phyloP scores from a whole-genome alignment of 2,329 filamentous ascomycete genomes.

The Calonectria hawksworthii region DNA sequence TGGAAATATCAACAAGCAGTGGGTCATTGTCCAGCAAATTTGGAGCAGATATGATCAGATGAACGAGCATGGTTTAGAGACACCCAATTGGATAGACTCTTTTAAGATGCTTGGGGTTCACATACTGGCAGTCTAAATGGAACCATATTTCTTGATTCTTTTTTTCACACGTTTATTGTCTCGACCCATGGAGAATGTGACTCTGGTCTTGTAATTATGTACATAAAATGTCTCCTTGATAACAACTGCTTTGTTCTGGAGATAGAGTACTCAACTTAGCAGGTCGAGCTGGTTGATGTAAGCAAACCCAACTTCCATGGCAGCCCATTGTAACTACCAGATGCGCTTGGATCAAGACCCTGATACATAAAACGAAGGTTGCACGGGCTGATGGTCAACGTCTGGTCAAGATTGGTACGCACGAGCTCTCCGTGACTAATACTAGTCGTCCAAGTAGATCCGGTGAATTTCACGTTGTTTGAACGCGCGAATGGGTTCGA shows the following conservation, averaged over 20 bases:
- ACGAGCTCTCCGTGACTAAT: slow-evolving; percentile 17
- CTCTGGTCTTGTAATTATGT: no score
- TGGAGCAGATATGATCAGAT: slow-evolving; percentile 25
- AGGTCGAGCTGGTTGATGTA: not conserved
- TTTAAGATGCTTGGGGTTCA: slow-evolving; percentile 4
- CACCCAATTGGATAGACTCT: slow-evolving; percentile 4
- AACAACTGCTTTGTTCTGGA: not conserved
- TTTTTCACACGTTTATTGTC: no score
- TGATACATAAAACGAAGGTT: slow-evolving; percentile 13
- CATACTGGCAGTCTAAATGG: slow-evolving; percentile 6
- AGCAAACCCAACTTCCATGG: slow-evolving; percentile 15
- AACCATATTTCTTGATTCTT: no score
- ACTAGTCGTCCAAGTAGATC: slow-evolving; percentile 6
- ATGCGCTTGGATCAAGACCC: not conserved
- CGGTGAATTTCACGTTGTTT: not conserved
- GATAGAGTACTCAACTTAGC: not conserved
- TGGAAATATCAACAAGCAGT: slow-evolving; percentile 25
- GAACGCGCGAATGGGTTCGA: slow-evolving; percentile 7
- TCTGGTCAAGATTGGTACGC: slow-evolving; percentile 10
- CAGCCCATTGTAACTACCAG: not conserved
- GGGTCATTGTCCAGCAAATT: slow-evolving; percentile 26
- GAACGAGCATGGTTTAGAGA: not conserved
- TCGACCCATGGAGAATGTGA: no score
- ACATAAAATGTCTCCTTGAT: not conserved
- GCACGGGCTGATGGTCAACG: slow-evolving; percentile 13